Percentiles rank a stretch among this genome's conserved stretches.
These are phyloP conservation scores for Starmerella floricola DNA, from an alignment of 805 yeast genomes.

Conservation along the genomic window DNA sequence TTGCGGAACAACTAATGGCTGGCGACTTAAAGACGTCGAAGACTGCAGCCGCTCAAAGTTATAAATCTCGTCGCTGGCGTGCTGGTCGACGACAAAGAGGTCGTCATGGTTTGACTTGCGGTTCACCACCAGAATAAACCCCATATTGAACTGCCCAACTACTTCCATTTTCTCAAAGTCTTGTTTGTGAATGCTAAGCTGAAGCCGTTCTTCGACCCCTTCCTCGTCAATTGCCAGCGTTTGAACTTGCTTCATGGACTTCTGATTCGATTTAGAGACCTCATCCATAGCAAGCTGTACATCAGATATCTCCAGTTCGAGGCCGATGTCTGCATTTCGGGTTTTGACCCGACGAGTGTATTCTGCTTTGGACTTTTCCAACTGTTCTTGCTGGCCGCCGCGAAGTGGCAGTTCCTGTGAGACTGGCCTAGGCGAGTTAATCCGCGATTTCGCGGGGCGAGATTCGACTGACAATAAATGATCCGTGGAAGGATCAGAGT, in stretches of 20 bases:
- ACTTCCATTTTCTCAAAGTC: slow-evolving; percentile 68
- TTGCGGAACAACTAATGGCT: slow-evolving; percentile 53
- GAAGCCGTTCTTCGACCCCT: slow-evolving; percentile 47
- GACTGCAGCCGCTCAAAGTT: slow-evolving; percentile 66
- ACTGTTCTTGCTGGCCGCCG: background rate
- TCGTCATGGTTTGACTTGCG: slow-evolving; percentile 33
- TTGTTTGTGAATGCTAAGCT: slow-evolving; percentile 50
- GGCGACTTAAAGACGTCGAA: slow-evolving; percentile 48
- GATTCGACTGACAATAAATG: no score
- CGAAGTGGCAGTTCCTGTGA: no score
- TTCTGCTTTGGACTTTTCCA: slow-evolving; percentile 7
- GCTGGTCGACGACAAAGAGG: slow-evolving; percentile 86
- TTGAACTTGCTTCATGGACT: slow-evolving; percentile 8
- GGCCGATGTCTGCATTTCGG: slow-evolving; percentile 18
- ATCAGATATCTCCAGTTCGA: slow-evolving; percentile 16
- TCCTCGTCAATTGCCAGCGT: slow-evolving; percentile 33
- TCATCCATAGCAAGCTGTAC: slow-evolving; percentile 4
- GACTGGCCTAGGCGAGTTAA: no score
- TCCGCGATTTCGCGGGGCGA: no score
- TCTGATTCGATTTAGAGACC: slow-evolving; percentile 1
- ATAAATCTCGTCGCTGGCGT: slow-evolving; percentile 91
- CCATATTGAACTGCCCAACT: slow-evolving; percentile 91
- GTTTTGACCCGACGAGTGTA: slow-evolving; percentile 3
- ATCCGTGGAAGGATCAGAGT: no score
- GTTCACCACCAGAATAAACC: slow-evolving; percentile 69